phyloP scores from a whole-genome alignment of 2,329 filamentous ascomycete genomes.

The Alternaria ventricosa region DNA sequence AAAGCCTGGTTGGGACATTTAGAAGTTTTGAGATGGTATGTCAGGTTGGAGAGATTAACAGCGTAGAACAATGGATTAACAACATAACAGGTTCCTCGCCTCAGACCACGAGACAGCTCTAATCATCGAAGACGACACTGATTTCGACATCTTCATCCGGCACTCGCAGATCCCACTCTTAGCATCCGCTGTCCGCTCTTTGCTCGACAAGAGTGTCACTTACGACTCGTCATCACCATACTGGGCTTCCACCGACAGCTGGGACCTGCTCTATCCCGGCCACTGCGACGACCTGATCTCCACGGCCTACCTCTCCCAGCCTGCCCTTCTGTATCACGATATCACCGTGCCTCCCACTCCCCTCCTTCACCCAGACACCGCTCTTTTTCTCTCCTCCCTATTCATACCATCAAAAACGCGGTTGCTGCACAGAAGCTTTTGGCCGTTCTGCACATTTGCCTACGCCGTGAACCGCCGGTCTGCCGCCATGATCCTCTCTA shows the following conservation, averaged over 20 bases:
- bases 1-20: constrained; percentile 53
- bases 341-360: constrained; percentile 32
- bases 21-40: constrained; percentile 44
- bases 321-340: constrained; percentile 37
- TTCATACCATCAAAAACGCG: constrained; percentile 34
- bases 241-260: constrained; percentile 38
- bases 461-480: constrained; percentile 47
- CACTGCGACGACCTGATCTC: constrained; percentile 49
- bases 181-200: constrained; percentile 22
- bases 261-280: constrained; percentile 51
- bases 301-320: constrained; percentile 19
- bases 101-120: constrained; percentile 32
- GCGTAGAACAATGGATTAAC: not conserved
- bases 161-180: constrained; percentile 28
- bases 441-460: constrained; percentile 51
- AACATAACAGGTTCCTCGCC: constrained; percentile 13
- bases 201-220: constrained; percentile 11
- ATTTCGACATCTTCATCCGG: constrained; percentile 30
- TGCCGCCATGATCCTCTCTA: constrained; percentile 36
- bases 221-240: constrained; percentile 21
- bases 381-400: constrained; percentile 33
- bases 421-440: constrained; percentile 43
- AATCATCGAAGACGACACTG: constrained; percentile 39
- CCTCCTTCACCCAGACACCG: constrained; percentile 35
- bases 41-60: not conserved